A percentile compares a stretch with the other conserved stretches of the same genome.
Evolutionary conservation across 2,329 filamentous ascomycete genomes (phyloP).

Genomic region (Colletotrichum theobromicola): DNA sequence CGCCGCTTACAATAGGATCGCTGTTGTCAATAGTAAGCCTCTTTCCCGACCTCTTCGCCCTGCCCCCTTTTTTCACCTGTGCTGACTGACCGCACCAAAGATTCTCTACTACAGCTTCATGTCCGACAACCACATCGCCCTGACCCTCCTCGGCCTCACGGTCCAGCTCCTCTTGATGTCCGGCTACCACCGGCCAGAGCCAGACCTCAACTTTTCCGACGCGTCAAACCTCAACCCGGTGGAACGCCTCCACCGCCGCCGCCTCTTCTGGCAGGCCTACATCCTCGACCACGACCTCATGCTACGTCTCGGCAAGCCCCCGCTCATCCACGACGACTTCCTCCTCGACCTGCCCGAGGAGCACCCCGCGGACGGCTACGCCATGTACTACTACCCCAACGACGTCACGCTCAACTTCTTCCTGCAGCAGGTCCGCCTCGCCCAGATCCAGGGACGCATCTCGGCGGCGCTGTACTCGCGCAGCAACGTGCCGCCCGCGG

Average conservation of each 20-base stretch:
- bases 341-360: conserved; percentile 16
- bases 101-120: conserved; percentile 7
- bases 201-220: neutral
- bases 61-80: neutral
- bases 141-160: neutral
- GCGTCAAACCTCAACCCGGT: neutral
- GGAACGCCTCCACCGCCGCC: neutral
- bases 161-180: conserved; percentile 4
- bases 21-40: conserved; percentile 1
- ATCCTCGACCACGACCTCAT: conserved; percentile 10
- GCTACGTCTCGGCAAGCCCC: conserved; percentile 12
- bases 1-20: conserved; percentile 5
- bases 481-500: neutral
- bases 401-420: conserved; percentile 13
- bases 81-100: neutral
- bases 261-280: conserved; percentile 12
- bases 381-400: conserved; percentile 14
- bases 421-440: conserved; percentile 13
- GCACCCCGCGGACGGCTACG: conserved; percentile 8
- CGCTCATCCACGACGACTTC: conserved; percentile 15
- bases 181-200: conserved; percentile 1
- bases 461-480: neutral
- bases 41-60: no score
- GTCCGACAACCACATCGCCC: conserved; percentile 5
- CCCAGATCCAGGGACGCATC: conserved; percentile 10